phyloP scores from a whole-genome alignment of 495 filamentous ascomycete species.

The Talaromyces trachyspermus region DNA sequence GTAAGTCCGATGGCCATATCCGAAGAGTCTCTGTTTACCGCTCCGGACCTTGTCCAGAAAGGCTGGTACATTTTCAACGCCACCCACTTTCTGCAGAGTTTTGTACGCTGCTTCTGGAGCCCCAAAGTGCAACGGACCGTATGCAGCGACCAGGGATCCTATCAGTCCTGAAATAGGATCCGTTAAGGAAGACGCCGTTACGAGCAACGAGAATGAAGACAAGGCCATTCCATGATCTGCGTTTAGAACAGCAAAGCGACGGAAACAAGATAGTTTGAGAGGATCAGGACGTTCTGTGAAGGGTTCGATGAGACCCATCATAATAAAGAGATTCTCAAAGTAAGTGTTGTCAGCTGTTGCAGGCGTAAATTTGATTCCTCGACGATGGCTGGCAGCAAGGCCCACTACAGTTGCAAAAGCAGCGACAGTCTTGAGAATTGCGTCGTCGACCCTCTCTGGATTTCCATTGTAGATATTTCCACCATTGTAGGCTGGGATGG shows the following conservation, averaged over 20 bases:
- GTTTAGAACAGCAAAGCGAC: constrained; percentile 28
- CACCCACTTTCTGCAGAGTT: constrained; percentile 34
- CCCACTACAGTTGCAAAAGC: constrained; percentile 27
- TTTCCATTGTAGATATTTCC: constrained; percentile 22
- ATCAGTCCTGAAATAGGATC: constrained; percentile 37
- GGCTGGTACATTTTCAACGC: constrained; percentile 30
- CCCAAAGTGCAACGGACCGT: constrained; percentile 46
- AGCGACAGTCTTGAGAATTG: constrained; percentile 22
- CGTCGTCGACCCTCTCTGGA: constrained; percentile 13
- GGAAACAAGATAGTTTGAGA: too few relatives aligned
- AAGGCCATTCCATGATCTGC: constrained; percentile 49
- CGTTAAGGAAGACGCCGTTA: constrained; percentile 40
- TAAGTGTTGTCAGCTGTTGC: constrained; percentile 12
- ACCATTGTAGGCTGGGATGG: constrained; percentile 14
- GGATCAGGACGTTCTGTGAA: constrained; percentile 15
- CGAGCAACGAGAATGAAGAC: constrained; percentile 44
- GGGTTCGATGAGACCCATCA: too few relatives aligned
- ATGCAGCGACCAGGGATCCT: constrained; percentile 28
- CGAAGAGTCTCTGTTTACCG: constrained; percentile 41
- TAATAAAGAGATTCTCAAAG: too few relatives aligned
- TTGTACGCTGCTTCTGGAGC: constrained; percentile 47
- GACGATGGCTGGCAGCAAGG: constrained; percentile 22
- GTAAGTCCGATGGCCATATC: constrained; percentile 51
- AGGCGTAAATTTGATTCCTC: constrained; percentile 14
- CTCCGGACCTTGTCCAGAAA: constrained; percentile 39